These are phyloP conservation scores for Zygosaccharomyces sapae DNA, from an alignment of 1,139 yeast genomes.

Conservation along the genomic window DNA sequence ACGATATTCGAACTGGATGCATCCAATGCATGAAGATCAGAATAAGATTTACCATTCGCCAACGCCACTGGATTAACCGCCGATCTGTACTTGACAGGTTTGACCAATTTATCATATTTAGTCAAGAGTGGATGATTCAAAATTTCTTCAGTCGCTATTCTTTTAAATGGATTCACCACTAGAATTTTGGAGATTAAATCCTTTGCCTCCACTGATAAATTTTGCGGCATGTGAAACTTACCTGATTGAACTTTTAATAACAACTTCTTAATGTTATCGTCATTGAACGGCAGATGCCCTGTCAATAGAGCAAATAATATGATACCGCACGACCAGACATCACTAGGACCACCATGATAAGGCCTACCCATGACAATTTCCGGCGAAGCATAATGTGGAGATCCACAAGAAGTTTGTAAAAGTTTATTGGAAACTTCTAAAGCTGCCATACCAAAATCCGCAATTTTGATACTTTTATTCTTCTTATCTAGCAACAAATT, in stretches of 20 bases:
- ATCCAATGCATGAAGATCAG: conserved; percentile 27
- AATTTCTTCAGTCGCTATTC: conserved; percentile 73
- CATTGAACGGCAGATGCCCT: conserved; percentile 79
- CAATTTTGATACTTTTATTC: conserved; percentile 65
- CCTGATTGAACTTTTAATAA: conserved; percentile 74
- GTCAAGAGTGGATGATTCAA: conserved; percentile 71
- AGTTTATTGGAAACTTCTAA: conserved; percentile 67
- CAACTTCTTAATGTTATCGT: conserved; percentile 67
- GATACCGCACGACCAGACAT: conserved; percentile 85
- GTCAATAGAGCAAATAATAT: conserved; percentile 71
- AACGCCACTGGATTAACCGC: conserved; percentile 21
- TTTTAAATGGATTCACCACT: conserved; percentile 68
- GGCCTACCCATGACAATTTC: conserved; percentile 75
- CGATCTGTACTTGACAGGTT: conserved; percentile 26
- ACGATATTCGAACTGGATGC: conserved; percentile 26
- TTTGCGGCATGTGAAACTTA: conserved; percentile 65
- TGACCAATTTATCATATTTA: conserved; percentile 50
- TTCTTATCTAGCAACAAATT: conserved; percentile 61
- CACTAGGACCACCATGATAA: conserved; percentile 80
- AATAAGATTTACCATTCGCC: conserved; percentile 37
- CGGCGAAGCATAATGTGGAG: conserved; percentile 86
- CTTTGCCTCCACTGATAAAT: conserved; percentile 73
- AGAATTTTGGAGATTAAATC: conserved; percentile 82
- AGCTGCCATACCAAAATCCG: conserved; percentile 89
- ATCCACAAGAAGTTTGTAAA: conserved; percentile 76